phyloP scores from a whole-genome alignment of 768 basidiomycete species.

The Hericium erinaceus region DNA sequence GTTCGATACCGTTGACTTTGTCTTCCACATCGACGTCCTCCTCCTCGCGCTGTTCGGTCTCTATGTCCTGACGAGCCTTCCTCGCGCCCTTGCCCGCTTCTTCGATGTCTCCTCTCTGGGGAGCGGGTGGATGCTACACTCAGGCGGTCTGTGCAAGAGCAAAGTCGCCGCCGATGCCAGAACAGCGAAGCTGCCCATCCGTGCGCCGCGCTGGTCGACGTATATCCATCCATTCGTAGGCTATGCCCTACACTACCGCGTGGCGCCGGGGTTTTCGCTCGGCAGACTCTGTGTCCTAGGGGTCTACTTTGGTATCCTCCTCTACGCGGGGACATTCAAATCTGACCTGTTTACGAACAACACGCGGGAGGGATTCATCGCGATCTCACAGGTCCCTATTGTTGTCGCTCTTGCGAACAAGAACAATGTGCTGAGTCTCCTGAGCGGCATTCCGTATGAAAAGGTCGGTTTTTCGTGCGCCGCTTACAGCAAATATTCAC shows the following conservation, averaged over 20 bases:
- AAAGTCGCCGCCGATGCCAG: background rate
- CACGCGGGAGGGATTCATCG: constrained; percentile 26
- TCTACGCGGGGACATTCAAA: constrained; percentile 26
- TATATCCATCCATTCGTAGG: constrained; percentile 22
- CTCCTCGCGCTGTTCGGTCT: background rate
- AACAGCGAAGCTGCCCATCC: constrained; percentile 1
- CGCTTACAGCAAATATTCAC: background rate
- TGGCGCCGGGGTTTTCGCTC: constrained; percentile 28
- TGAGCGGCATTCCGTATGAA: constrained; percentile 38
- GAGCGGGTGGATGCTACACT: background rate
- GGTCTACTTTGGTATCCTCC: constrained; percentile 26
- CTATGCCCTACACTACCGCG: constrained; percentile 22
- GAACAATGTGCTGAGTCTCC: constrained; percentile 34
- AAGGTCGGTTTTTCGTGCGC: constrained; percentile 21
- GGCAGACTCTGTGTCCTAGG: constrained; percentile 29
- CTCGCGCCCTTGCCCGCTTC: background rate
- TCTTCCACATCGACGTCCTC: background rate
- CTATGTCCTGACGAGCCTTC: background rate
- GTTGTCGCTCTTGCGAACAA: constrained; percentile 38
- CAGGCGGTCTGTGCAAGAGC: background rate
- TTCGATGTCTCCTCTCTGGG: background rate
- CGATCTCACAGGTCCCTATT: constrained; percentile 36
- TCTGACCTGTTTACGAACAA: constrained; percentile 28
- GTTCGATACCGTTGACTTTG: background rate
- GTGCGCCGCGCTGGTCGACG: constrained; percentile 30